Percentiles rank a stretch among this genome's conserved stretches.
phyloP scores from a whole-genome alignment of 805 yeast species.

The Candida fluviatilis region DNA sequence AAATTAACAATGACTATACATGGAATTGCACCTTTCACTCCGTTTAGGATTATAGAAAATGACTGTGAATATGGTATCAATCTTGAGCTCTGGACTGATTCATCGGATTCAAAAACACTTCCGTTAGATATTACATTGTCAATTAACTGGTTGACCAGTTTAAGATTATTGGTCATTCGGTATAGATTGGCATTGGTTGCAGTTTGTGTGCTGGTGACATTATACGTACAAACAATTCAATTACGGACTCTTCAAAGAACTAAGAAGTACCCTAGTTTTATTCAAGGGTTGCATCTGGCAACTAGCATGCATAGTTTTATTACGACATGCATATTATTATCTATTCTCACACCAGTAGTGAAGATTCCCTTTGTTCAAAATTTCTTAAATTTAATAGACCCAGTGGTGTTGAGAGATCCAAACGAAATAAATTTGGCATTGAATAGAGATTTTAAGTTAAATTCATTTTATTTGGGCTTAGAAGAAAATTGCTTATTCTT shows the following conservation, averaged over 20 bases:
- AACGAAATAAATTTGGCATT: slow-evolving; percentile 39
- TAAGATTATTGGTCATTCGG: slow-evolving; percentile 67
- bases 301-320: slow-evolving; percentile 17
- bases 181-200: slow-evolving; percentile 74
- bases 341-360: slow-evolving; percentile 36
- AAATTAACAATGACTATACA: slow-evolving; percentile 39
- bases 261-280: slow-evolving; percentile 26
- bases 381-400: slow-evolving; percentile 46
- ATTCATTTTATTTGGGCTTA: slow-evolving; percentile 66
- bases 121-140: slow-evolving; percentile 38
- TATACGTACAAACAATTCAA: slow-evolving; percentile 53
- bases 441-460: slow-evolving; percentile 32
- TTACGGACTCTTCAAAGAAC: slow-evolving; percentile 37
- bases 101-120: slow-evolving; percentile 18
- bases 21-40: slow-evolving; percentile 68
- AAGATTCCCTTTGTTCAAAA: slow-evolving; percentile 31
- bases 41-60: slow-evolving; percentile 36
- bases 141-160: slow-evolving; percentile 55
- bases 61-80: slow-evolving; percentile 22
- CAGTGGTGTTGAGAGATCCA: slow-evolving; percentile 46
- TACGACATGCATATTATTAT: slow-evolving; percentile 18
- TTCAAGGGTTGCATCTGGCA: slow-evolving; percentile 32
- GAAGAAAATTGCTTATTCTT: slow-evolving; percentile 53
- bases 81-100: slow-evolving; percentile 47
- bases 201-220: slow-evolving; percentile 59